Evolutionary conservation across 805 yeast genomes (phyloP).

Genomic region (Kodamaea neixiangensis): DNA sequence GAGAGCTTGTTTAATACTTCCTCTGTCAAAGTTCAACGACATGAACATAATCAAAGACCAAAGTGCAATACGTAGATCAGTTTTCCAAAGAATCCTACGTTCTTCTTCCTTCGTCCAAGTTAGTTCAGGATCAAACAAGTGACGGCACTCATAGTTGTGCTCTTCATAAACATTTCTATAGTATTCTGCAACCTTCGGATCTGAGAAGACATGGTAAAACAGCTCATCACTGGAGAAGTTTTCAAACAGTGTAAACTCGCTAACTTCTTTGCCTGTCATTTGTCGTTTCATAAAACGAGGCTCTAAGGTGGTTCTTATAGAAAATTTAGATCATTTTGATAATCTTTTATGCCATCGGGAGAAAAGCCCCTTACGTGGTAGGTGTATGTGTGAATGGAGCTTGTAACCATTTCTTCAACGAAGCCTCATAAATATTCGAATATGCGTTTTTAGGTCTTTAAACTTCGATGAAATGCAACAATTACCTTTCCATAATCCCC

Average conservation of each 20-base stretch:
- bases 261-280: neutral
- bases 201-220: slow-evolving; percentile 20
- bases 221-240: slow-evolving; percentile 1
- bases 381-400: neutral
- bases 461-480: too few relatives aligned
- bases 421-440: too few relatives aligned
- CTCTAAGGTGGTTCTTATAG: neutral
- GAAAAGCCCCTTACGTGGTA: neutral
- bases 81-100: slow-evolving; percentile 19
- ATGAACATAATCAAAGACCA: slow-evolving; percentile 25
- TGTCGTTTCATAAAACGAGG: too few relatives aligned
- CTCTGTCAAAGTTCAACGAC: slow-evolving; percentile 26
- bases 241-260: neutral
- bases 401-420: neutral
- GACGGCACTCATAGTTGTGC: slow-evolving; percentile 55
- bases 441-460: too few relatives aligned
- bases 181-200: slow-evolving; percentile 48
- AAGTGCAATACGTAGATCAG: slow-evolving; percentile 24
- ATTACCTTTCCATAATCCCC: too few relatives aligned
- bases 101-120: slow-evolving; percentile 31
- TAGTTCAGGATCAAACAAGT: slow-evolving; percentile 57
- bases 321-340: neutral
- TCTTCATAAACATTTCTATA: slow-evolving; percentile 49
- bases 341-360: neutral
- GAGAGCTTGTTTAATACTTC: slow-evolving; percentile 26